Conservation (phyloP, 192 early-diverging fungal species). For the Linnemannia elongata region DNA sequence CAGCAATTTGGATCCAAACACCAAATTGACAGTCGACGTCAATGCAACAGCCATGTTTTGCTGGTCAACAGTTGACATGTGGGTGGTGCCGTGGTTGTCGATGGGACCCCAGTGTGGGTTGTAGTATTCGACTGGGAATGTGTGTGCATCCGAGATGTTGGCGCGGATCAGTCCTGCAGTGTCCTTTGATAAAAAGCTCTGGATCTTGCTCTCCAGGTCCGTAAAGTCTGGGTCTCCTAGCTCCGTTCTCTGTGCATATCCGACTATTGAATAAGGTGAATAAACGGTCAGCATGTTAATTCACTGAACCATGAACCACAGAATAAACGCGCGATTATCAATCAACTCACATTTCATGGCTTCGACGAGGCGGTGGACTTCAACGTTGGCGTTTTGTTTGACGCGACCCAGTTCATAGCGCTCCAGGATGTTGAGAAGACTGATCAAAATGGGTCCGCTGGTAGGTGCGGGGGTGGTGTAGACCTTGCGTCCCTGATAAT, state of each 20-base stretch:
- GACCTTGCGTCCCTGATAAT: slow-evolving; percentile 81
- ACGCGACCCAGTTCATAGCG: slow-evolving; percentile 74
- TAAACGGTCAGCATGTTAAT: not conserved
- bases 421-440: slow-evolving; percentile 91
- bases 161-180: slow-evolving; percentile 72
- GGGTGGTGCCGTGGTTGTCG: slow-evolving; percentile 92
- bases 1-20: slow-evolving; percentile 91
- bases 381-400: slow-evolving; percentile 71
- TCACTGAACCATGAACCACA: not conserved
- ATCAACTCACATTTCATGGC: slow-evolving; percentile 79
- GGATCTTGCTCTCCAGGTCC: slow-evolving; percentile 69
- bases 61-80: slow-evolving; percentile 84
- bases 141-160: slow-evolving; percentile 81
- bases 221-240: slow-evolving; percentile 85
- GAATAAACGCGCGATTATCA: not conserved
- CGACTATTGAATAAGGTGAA: slow-evolving; percentile 47
- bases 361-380: slow-evolving; percentile 88
- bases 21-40: slow-evolving; percentile 91
- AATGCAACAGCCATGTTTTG: slow-evolving; percentile 84
- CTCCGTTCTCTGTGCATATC: slow-evolving; percentile 85
- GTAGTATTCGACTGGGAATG: slow-evolving; percentile 82
- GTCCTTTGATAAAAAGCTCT: slow-evolving; percentile 78
- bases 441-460: slow-evolving; percentile 86
- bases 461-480: slow-evolving; percentile 75
- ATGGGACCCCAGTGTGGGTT: slow-evolving; percentile 81